A percentile compares a stretch with the other conserved stretches of the same genome.
Conservation (phyloP, 1,284 basidiomycete species). For the Ustilago trichophora region DNA sequence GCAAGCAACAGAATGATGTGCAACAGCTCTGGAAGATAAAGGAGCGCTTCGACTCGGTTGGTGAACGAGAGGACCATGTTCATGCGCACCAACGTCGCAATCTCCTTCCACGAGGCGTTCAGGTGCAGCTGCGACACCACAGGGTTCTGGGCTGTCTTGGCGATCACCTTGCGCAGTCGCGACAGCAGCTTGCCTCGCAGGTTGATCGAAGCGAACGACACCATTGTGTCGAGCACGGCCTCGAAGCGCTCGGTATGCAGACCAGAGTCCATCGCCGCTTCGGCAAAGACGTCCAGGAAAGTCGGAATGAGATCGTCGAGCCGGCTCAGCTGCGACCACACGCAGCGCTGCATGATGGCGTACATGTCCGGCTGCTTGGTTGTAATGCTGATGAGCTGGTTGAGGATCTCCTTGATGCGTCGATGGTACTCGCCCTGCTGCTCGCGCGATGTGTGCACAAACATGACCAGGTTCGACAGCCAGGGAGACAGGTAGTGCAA, state of each 20-base stretch:
- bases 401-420: conserved; percentile 62
- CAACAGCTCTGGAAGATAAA: conserved; percentile 59
- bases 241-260: conserved; percentile 60
- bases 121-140: conserved; percentile 54
- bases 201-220: conserved; percentile 61
- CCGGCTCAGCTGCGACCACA: conserved; percentile 61
- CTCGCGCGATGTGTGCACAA: conserved; percentile 56
- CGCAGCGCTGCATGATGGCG: conserved; percentile 60
- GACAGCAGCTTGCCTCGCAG: conserved; percentile 60
- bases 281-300: conserved; percentile 59
- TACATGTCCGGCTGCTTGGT: conserved; percentile 62
- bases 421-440: conserved; percentile 58
- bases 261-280: conserved; percentile 63
- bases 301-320: conserved; percentile 61
- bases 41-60: conserved; percentile 53
- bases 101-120: conserved; percentile 62
- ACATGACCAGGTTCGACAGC: conserved; percentile 61
- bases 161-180: conserved; percentile 57
- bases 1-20: conserved; percentile 61
- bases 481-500: conserved; percentile 61
- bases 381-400: conserved; percentile 61
- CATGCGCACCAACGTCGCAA: conserved; percentile 61
- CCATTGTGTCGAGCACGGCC: conserved; percentile 63
- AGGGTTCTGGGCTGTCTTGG: conserved; percentile 60
- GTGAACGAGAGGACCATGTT: conserved; percentile 64